Conservation (phyloP, 2,329 filamentous ascomycete genomes). For the Sporothrix brunneoviolacea region DNA sequence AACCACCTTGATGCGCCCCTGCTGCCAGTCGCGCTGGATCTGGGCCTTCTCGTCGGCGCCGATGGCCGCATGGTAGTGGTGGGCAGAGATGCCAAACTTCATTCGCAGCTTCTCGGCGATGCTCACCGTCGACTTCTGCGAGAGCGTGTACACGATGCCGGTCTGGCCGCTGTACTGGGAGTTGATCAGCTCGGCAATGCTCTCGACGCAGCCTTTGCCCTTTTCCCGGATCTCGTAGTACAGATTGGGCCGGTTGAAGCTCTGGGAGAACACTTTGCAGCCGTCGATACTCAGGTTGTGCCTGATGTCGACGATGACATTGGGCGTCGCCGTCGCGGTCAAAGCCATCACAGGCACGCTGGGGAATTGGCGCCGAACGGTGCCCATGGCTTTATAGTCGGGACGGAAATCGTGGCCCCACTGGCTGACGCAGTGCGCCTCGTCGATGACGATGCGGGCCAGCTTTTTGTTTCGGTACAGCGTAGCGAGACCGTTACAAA, state of each 20-base stretch:
- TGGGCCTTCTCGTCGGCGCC: conserved; percentile 57
- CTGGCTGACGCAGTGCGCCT: conserved; percentile 98
- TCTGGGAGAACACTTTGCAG: conserved; percentile 78
- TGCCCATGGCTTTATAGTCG: conserved; percentile 83
- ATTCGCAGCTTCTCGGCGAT: conserved; percentile 63
- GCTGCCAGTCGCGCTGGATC: conserved; percentile 79
- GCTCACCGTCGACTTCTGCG: conserved; percentile 73
- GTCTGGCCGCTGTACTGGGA: conserved; percentile 62
- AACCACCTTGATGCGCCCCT: conserved; percentile 73
- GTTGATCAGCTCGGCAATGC: conserved; percentile 62
- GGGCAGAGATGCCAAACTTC: conserved; percentile 60
- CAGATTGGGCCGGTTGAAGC: conserved; percentile 94
- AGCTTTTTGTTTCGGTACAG: conserved; percentile 67
- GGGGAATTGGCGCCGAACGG: conserved; percentile 64
- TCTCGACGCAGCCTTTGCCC: conserved; percentile 46
- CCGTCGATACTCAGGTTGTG: conserved; percentile 78
- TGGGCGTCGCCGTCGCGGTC: conserved; percentile 89
- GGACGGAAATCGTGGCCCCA: conserved; percentile 98
- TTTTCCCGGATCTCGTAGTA: conserved; percentile 80
- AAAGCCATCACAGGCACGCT: conserved; percentile 87
- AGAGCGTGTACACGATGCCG: conserved; percentile 91
- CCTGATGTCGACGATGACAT: conserved; percentile 86
- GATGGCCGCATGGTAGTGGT: conserved; percentile 83
- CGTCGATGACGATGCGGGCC: conserved; percentile 90
- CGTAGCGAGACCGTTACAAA: conserved; percentile 58